Base-by-base conservation (phyloP, 495 filamentous ascomycete genomes). In the Tuber calosporum region DNA sequence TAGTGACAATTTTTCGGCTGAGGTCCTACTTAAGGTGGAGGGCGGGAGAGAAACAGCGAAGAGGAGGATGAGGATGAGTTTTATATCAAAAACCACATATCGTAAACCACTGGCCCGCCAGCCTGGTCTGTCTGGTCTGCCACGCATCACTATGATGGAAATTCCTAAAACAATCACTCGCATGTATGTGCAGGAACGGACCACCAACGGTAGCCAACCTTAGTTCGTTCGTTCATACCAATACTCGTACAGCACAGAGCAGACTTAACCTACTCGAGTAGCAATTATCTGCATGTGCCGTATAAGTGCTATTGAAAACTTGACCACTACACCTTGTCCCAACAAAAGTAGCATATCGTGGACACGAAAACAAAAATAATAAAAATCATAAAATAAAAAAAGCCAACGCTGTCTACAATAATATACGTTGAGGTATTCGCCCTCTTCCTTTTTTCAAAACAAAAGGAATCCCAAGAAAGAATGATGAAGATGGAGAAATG, bases 361-460 rank as follows among this genome's bases (percentile, higher is more conserved):
- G 19, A 62, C 53, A 5, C 38, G 58, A 68, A 66, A 71, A 66
- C 5, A 43, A n/a, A 43, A 9, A 4, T 68, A 9, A 4, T 68
- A 34, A 58, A 37, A 62, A 37, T 58, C n/a, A n/a, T n/a, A n/a
- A n/a, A n/a, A n/a, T n/a, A n/a, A 74, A 45, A 48, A 41, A 69
- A 26, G 15, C 11, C 68, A 77, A 74, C 53, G 9, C 7, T 34
- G 53, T 34, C 53, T 69, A 36, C 36, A 76, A 45, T 69, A 58
- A 70, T 66, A 76, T 77, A 77, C 74, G 74, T 77, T 76, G 76
- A 77, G 67, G 70, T 77, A 72, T 73, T 67, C 20, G 40, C 72
- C 67, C 37, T 42, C 39, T 68, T 62, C 22, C 36, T 39, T 22
- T 37, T 34, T 13, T 73, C n/a, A 48, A 48, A 36, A 22, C 7